Percentiles rank a stretch among this genome's conserved stretches.
These are phyloP conservation scores for Rhizoctonia solani DNA, from an alignment of 1,284 basidiomycete genomes.

Conservation along the genomic window DNA sequence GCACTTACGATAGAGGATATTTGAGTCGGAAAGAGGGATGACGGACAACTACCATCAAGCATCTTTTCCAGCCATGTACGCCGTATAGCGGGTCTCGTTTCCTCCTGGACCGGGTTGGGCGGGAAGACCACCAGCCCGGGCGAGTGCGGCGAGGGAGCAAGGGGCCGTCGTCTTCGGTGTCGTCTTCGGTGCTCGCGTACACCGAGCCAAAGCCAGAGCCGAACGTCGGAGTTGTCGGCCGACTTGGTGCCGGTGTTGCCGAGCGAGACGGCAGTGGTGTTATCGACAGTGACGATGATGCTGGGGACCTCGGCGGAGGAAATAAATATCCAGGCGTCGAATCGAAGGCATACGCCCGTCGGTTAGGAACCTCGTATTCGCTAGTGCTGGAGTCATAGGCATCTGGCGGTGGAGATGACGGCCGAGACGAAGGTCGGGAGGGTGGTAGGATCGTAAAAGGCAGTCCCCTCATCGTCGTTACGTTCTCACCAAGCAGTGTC, in stretches of 20 bases:
- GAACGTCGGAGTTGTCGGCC: conserved; percentile 33
- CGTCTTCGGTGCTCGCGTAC: conserved; percentile 56
- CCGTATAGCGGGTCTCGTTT: conserved; percentile 29
- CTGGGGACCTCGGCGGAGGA: conserved; percentile 16
- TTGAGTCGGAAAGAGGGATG: conserved; percentile 81
- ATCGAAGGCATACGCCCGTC: conserved; percentile 11
- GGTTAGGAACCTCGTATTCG: conserved; percentile 21
- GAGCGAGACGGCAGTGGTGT: conserved; percentile 29
- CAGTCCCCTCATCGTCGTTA: conserved; percentile 30
- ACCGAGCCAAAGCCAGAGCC: conserved; percentile 25
- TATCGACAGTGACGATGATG: conserved; percentile 19
- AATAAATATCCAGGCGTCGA: not conserved
- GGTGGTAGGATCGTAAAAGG: conserved; percentile 24
- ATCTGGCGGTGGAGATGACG: conserved; percentile 9
- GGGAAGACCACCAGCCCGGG: conserved; percentile 16
- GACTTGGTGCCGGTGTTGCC: conserved; percentile 16
- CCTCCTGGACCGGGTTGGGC: conserved; percentile 1
- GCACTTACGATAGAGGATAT: conserved; percentile 75
- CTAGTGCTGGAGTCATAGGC: conserved; percentile 23
- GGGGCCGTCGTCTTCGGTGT: conserved; percentile 77
- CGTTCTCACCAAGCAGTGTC: too few species aligned
- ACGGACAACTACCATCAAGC: conserved; percentile 60
- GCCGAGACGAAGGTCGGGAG: conserved; percentile 15
- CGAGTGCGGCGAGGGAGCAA: conserved; percentile 52
- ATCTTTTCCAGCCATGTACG: conserved; percentile 49